Percentiles rank a stretch among this genome's conserved stretches.
These are phyloP conservation scores for Citrus mangshanensis DNA, from an alignment of 345 rosid species.

Conservation along the genomic window DNA sequence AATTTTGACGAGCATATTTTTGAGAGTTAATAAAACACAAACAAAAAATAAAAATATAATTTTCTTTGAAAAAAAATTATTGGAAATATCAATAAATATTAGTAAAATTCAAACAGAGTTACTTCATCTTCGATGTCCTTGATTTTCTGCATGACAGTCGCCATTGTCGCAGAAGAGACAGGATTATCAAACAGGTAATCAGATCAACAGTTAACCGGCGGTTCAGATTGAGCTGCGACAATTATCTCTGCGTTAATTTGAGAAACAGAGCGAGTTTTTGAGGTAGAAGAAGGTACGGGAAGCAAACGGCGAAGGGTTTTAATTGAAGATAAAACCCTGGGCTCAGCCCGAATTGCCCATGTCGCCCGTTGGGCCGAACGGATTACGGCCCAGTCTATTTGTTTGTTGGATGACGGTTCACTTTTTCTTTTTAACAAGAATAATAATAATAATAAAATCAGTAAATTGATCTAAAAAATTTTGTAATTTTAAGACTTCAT, in stretches of 20 bases:
- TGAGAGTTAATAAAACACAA: not conserved
- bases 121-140: conserved; percentile 95
- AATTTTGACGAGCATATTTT: not conserved
- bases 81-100: not conserved
- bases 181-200: not conserved
- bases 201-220: not conserved
- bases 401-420: no score
- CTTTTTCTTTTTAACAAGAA: no score
- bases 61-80: not conserved
- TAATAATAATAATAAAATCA: no score
- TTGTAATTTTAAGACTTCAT: no score
- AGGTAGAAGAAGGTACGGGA: not conserved
- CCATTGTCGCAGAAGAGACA: conserved; percentile 36
- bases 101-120: not conserved
- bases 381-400: not conserved
- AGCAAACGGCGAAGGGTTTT: not conserved
- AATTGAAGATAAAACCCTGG: not conserved
- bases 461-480: no score
- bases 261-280: not conserved
- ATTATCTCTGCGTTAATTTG: not conserved
- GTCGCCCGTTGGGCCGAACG: not conserved
- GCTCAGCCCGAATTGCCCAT: not conserved
- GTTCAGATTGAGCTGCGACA: not conserved
- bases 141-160: conserved; percentile 86
- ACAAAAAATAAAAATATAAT: not conserved